Conservation (phyloP, 176 grass and related monocot species). For the Triticum turgidum region DNA sequence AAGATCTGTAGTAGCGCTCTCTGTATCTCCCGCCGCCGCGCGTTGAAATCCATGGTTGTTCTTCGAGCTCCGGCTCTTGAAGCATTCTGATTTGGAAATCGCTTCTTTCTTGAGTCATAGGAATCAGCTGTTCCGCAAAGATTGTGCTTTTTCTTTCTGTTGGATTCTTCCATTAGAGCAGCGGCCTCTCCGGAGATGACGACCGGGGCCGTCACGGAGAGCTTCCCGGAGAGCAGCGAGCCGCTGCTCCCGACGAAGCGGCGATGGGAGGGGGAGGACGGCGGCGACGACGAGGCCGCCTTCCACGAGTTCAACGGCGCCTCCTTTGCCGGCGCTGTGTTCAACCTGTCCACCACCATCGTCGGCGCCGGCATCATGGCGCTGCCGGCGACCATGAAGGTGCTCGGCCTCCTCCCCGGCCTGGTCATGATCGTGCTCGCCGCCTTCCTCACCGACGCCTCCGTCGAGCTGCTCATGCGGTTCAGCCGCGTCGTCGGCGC, state of each 20-base stretch:
- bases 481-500: constrained; percentile 69
- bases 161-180: background rate
- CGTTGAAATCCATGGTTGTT: background rate
- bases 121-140: background rate
- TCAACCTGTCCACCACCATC: constrained; percentile 96
- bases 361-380: constrained; percentile 99
- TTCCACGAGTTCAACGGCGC: constrained; percentile 81
- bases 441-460: constrained; percentile 81
- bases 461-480: constrained; percentile 78
- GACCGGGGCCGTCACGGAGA: constrained; percentile 36
- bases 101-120: background rate
- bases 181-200: constrained; percentile 19
- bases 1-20: background rate
- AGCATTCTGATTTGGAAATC: background rate
- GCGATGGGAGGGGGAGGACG: background rate
- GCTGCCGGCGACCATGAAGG: constrained; percentile 93
- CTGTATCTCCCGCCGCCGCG: background rate
- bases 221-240: constrained; percentile 50
- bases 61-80: background rate
- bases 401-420: constrained; percentile 77
- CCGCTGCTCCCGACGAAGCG: constrained; percentile 68
- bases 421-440: constrained; percentile 78
- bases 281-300: background rate
- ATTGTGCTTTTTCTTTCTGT: background rate
- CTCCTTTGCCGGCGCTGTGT: constrained; percentile 80